Evolutionary conservation across 2,329 filamentous ascomycete species (phyloP).

Genomic region (Incumbomyces lentus): DNA sequence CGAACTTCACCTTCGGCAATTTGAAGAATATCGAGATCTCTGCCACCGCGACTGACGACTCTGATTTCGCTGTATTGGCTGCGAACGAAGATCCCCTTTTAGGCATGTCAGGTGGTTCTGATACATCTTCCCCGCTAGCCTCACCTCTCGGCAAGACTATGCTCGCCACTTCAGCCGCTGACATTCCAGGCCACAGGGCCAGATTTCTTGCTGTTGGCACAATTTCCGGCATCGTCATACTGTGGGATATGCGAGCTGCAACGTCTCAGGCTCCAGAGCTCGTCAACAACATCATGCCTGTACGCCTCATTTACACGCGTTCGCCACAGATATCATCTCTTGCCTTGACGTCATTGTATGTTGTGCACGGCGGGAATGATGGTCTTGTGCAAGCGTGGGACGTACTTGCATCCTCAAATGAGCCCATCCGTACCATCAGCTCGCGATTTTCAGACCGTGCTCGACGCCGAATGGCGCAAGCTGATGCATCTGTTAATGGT

Average conservation of each 20-base stretch:
- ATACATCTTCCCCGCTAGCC: constrained; percentile 43
- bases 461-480: constrained; percentile 62
- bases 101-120: constrained; percentile 45
- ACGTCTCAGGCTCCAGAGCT: constrained; percentile 44
- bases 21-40: constrained; percentile 54
- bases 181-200: constrained; percentile 75
- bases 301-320: constrained; percentile 80
- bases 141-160: constrained; percentile 43
- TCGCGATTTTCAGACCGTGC: constrained; percentile 73
- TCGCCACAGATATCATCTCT: constrained; percentile 79
- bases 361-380: constrained; percentile 90
- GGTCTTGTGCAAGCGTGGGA: constrained; percentile 96
- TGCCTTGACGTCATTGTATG: constrained; percentile 71
- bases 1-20: constrained; percentile 52
- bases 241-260: constrained; percentile 74
- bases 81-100: constrained; percentile 68
- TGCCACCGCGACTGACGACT: constrained; percentile 61
- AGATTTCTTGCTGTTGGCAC: constrained; percentile 77
- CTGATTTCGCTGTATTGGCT: constrained; percentile 60
- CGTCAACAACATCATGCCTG: constrained; percentile 52
- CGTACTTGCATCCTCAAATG: constrained; percentile 67
- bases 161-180: constrained; percentile 30
- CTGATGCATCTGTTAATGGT: constrained; percentile 55
- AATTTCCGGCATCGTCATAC: constrained; percentile 59
- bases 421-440: constrained; percentile 77